These are phyloP conservation scores for Xanthoparmelia taractica DNA, from an alignment of 495 filamentous ascomycete genomes.

Conservation along the genomic window DNA sequence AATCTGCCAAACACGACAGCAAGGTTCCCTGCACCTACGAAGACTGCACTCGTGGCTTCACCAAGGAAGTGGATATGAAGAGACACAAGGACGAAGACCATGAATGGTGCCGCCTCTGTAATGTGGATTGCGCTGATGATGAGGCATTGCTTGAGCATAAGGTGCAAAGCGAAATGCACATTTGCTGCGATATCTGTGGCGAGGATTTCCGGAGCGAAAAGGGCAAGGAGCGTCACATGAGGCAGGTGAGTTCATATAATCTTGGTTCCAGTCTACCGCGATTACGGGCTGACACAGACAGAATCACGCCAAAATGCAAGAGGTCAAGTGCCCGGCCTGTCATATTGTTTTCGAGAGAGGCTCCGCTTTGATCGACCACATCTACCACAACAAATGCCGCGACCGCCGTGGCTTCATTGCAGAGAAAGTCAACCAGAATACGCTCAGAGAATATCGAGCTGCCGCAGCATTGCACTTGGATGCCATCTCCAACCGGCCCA, in stretches of 20 bases:
- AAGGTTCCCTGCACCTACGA: conserved; percentile 51
- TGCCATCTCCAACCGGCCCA: neutral
- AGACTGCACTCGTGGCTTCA: conserved; percentile 57
- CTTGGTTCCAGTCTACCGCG: neutral
- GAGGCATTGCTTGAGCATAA: conserved; percentile 38
- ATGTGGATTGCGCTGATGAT: conserved; percentile 41
- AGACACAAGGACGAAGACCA: conserved; percentile 39
- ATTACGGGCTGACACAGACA: neutral
- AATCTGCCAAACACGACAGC: conserved; percentile 16
- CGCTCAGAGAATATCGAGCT: conserved; percentile 11
- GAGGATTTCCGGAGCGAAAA: conserved; percentile 41
- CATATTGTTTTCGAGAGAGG: conserved; percentile 37
- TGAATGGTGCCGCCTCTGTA: conserved; percentile 47
- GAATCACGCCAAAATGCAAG: conserved; percentile 39
- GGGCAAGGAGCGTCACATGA: conserved; percentile 42
- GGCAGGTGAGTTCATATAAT: conserved; percentile 31
- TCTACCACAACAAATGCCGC: conserved; percentile 42
- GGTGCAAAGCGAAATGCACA: conserved; percentile 36
- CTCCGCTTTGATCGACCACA: conserved; percentile 40
- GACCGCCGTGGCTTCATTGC: conserved; percentile 4
- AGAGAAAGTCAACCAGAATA: conserved; percentile 4
- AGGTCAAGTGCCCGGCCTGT: conserved; percentile 44
- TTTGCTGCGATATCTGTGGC: conserved; percentile 46
- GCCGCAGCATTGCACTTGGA: conserved; percentile 10
- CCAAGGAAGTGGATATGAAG: conserved; percentile 37